These are phyloP conservation scores for Talaromyces sp. DNA, from an alignment of 2,329 filamentous ascomycete genomes.

Conservation along the genomic window DNA sequence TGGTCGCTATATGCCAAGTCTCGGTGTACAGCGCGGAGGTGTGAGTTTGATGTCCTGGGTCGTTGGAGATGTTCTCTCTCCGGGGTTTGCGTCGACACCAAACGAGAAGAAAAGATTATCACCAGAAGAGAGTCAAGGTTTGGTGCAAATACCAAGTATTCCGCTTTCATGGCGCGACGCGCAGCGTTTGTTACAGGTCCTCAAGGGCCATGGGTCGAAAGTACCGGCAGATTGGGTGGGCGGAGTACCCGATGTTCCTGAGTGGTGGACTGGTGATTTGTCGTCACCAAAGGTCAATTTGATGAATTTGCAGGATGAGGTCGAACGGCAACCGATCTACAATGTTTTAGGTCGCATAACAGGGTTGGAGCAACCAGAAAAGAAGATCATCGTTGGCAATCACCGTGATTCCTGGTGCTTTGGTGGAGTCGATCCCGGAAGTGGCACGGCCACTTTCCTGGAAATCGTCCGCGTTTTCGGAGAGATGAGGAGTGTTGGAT, in stretches of 20 bases:
- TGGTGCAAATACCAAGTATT: conserved; percentile 82
- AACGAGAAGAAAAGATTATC: conserved; percentile 58
- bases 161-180: conserved; percentile 89
- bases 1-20: conserved; percentile 74
- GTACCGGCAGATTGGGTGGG: conserved; percentile 70
- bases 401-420: conserved; percentile 92
- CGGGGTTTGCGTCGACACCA: conserved; percentile 65
- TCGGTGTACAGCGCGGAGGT: conserved; percentile 76
- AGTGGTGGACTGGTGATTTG: conserved; percentile 81
- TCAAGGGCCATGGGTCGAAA: conserved; percentile 69
- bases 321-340: conserved; percentile 78
- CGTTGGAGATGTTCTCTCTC: conserved; percentile 86
- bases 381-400: conserved; percentile 85
- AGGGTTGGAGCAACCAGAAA: conserved; percentile 77
- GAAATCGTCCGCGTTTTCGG: conserved; percentile 85
- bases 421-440: conserved; percentile 79
- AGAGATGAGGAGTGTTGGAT: conserved; percentile 69
- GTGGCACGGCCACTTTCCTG: conserved; percentile 85
- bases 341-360: conserved; percentile 82
- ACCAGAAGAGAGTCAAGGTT: conserved; percentile 65
- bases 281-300: conserved; percentile 75
- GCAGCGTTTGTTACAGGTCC: conserved; percentile 67
- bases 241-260: conserved; percentile 67
- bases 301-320: conserved; percentile 82
- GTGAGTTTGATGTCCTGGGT: conserved; percentile 80